These are phyloP conservation scores for Aquilaria yunnanensis DNA, from an alignment of 345 rosid species.

Conservation along the genomic window DNA sequence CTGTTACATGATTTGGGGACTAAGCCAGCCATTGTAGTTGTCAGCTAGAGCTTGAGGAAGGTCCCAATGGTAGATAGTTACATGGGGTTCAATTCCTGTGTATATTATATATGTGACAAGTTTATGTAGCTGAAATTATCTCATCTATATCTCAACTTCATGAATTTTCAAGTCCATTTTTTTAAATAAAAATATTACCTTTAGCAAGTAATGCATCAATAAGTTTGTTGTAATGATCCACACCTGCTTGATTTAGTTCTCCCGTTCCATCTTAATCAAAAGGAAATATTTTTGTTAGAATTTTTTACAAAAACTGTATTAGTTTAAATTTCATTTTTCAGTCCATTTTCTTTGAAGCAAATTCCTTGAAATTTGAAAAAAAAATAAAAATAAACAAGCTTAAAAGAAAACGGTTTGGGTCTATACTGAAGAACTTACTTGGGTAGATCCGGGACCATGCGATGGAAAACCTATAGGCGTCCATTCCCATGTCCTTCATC, in stretches of 20 bases:
- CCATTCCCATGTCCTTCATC: slow-evolving; percentile 42
- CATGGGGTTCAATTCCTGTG: slow-evolving; percentile 37
- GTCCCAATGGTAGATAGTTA: slow-evolving; percentile 54
- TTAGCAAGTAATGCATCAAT: slow-evolving; percentile 43
- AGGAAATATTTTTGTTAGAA: background rate
- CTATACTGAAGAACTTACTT: slow-evolving; percentile 20
- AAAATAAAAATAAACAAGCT: too few species aligned
- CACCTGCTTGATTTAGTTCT: slow-evolving; percentile 38
- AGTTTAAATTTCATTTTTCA: too few species aligned
- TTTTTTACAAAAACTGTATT: too few species aligned
- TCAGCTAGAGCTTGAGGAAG: slow-evolving; percentile 46
- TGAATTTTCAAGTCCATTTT: background rate
- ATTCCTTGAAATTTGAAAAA: background rate
- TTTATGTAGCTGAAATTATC: background rate
- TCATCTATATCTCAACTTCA: background rate
- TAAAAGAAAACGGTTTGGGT: too few species aligned
- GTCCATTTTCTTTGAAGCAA: too few species aligned
- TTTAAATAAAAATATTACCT: background rate
- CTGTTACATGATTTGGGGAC: slow-evolving; percentile 40
- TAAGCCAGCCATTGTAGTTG: slow-evolving; percentile 45
- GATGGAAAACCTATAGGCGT: slow-evolving; percentile 50
- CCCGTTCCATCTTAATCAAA: slow-evolving; percentile 20
- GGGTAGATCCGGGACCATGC: slow-evolving; percentile 55
- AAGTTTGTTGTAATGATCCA: slow-evolving; percentile 39
- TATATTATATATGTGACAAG: background rate